phyloP scores from a whole-genome alignment of 345 rosid genomes.

The Eucalyptus sp. region DNA sequence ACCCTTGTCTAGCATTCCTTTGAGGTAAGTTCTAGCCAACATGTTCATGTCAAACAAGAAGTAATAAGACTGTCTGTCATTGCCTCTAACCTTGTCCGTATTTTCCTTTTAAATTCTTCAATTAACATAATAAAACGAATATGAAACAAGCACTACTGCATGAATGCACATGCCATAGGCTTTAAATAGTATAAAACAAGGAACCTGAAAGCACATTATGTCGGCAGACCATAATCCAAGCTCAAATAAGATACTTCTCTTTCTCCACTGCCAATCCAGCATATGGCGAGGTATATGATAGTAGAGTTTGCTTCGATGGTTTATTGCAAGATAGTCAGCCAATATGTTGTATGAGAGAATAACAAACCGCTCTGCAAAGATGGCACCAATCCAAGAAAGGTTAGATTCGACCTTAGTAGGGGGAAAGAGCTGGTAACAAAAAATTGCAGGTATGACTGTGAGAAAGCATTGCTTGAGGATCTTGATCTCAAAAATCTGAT shows the following conservation, averaged over 20 bases:
- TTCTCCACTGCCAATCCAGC: constrained; percentile 82
- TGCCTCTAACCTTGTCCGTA: not conserved
- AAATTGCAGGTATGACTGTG: not conserved
- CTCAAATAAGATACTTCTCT: constrained; percentile 62
- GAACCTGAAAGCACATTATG: constrained; percentile 93
- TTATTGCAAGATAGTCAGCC: constrained; percentile 83
- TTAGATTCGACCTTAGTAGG: not conserved
- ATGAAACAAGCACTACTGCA: not conserved
- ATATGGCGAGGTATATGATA: constrained; percentile 66
- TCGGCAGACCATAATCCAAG: constrained; percentile 90
- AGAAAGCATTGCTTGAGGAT: not conserved
- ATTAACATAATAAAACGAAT: not conserved
- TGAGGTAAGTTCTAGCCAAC: not conserved
- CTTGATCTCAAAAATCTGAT: not conserved
- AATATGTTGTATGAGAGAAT: constrained; percentile 80
- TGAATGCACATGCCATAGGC: not conserved
- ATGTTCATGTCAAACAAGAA: not conserved
- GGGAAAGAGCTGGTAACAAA: not conserved
- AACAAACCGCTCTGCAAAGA: constrained; percentile 55
- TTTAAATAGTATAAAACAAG: not conserved
- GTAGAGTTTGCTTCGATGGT: constrained; percentile 71
- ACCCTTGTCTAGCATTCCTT: not conserved
- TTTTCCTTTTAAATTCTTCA: not conserved
- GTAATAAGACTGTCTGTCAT: not conserved
- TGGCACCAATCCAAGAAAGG: not conserved